Conservation (phyloP, 163 green algal genomes). For the Scenedesmus sp. region DNA sequence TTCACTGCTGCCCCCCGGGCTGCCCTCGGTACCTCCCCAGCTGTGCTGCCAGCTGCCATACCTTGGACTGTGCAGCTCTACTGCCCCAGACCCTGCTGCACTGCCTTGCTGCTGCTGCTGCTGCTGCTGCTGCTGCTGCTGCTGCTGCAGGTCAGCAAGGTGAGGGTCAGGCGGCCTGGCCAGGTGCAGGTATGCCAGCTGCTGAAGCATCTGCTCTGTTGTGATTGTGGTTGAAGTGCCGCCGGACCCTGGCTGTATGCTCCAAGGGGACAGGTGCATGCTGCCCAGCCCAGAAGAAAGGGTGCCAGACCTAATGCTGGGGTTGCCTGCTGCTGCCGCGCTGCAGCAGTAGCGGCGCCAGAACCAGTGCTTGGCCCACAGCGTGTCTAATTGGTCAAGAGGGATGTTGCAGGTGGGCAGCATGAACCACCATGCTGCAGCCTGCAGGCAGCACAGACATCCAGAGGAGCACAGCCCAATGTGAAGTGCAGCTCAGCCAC, state of each 20-base stretch:
- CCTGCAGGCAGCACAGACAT: not conserved
- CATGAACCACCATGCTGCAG: not conserved
- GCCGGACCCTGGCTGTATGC: not conserved
- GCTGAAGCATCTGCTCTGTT: not conserved
- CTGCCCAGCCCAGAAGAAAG: not conserved
- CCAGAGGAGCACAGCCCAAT: not conserved
- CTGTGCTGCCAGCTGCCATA: not conserved
- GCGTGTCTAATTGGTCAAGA: not conserved
- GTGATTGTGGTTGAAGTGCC: not conserved
- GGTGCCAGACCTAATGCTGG: not conserved
- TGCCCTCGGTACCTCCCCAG: too few species aligned
- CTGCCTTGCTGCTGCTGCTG: not conserved
- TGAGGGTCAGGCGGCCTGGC: not conserved
- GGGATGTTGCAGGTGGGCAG: not conserved
- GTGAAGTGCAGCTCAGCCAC: not conserved
- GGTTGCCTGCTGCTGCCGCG: not conserved
- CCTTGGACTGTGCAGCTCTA: not conserved
- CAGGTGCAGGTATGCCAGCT: not conserved
- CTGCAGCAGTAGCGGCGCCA: not conserved
- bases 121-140: not conserved
- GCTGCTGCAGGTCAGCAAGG: not conserved
- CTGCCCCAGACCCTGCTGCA: not conserved
- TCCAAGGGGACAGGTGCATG: not conserved
- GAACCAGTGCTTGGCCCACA: slow-evolving; percentile 7
- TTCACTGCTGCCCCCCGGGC: not conserved